Evolutionary conservation across 2,329 filamentous ascomycete genomes (phyloP), one percentile per base, ranked within the genome.

Genomic region (Xylaria sp.): DNA sequence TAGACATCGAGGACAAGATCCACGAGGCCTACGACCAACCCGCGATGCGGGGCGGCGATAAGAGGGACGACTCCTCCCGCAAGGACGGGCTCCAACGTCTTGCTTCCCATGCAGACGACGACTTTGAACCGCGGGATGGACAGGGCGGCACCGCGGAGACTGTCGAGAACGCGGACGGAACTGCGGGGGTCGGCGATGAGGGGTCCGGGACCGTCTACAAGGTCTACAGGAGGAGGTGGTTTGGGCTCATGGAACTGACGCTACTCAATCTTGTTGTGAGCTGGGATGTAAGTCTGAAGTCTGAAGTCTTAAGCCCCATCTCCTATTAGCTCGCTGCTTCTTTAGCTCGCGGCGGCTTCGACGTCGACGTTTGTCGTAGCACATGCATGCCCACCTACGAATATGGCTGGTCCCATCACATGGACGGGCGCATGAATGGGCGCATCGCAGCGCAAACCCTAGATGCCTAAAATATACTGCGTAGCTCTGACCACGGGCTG

Each of bases 221-320:
- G 66, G 74, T 78, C 41, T 98, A 98, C 79, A 95, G 92, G 82
- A 88, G 94, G 77, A 88, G 96, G 54, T 99, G 94, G 90, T 92
- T 97, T 79, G 96, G 96, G 0, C 84, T 99, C 61, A 82, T 88
- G 25, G 93, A 97, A 81, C 82, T 98, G 77, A 91, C 94, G 7
- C 81, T 98, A 76, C 84, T 98, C 81, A 99, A 98, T 79, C 91
- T 98, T 65, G 89, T 98, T 70, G 91, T 97, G 51, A 97, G 93
- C 77, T 98, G 95, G 95, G 94, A 97, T 88, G 93, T 96, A 87
- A 86, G 93, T 90, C 34, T 37, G 1, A 34, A 34, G 32, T 34
- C 32, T 34, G 6, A 37, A 37, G 34, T 37, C 34, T 37, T 2
- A 37, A 37, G 7, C 10, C 51, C 23, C 20, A n/a, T 60, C 25